A percentile compares a stretch with the other conserved stretches of the same genome.
phyloP scores from a whole-genome alignment of 1,284 basidiomycete species.

The Irpex lacteus region DNA sequence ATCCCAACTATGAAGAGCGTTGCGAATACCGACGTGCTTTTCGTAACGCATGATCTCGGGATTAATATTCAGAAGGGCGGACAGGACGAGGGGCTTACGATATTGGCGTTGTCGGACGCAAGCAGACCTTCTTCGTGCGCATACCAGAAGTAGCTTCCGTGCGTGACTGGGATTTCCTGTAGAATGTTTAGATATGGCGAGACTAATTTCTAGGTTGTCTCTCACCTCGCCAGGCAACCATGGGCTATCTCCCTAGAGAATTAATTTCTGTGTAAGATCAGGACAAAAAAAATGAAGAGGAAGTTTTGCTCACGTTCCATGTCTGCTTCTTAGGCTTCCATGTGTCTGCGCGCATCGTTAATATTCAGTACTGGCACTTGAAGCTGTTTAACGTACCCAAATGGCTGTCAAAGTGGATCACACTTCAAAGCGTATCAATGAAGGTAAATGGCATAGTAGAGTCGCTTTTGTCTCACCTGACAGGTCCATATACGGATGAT shows the following conservation, averaged over 20 bases:
- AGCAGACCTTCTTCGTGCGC: constrained; percentile 37
- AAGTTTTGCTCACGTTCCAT: constrained; percentile 10
- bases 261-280: not conserved
- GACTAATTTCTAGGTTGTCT: not conserved
- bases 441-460: not conserved
- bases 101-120: constrained; percentile 35
- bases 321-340: constrained; percentile 26
- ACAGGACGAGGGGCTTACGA: constrained; percentile 25
- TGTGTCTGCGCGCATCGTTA: constrained; percentile 22
- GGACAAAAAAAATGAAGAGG: not conserved
- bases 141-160: constrained; percentile 41
- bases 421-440: constrained; percentile 18
- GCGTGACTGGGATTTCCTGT: constrained; percentile 32
- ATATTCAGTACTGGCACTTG: not conserved
- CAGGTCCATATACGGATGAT: constrained; percentile 34
- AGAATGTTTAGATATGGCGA: not conserved
- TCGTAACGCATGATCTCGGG: not conserved
- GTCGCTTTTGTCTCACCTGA: constrained; percentile 20
- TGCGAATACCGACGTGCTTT: constrained; percentile 34
- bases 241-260: constrained; percentile 21
- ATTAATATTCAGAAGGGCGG: not conserved
- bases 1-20: constrained; percentile 28
- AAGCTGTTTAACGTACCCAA: constrained; percentile 23
- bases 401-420: constrained; percentile 42
- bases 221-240: constrained; percentile 32